phyloP scores from a whole-genome alignment of 257 asterid species.

The Orobanche coerulescens region DNA sequence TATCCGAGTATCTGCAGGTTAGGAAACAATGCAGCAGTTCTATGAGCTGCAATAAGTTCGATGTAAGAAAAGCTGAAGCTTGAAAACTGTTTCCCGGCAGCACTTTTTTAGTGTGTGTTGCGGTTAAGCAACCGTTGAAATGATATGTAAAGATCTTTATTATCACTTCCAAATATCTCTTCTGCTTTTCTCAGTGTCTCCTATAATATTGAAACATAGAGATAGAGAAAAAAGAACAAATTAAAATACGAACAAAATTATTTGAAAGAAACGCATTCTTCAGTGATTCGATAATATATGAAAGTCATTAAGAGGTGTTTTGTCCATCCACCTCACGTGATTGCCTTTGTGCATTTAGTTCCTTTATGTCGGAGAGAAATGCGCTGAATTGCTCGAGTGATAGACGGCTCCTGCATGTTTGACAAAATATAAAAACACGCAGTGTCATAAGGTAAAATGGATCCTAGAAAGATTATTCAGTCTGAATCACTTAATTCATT shows the following conservation, averaged over 20 bases:
- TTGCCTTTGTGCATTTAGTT: constrained; percentile 65
- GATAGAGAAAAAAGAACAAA: neutral
- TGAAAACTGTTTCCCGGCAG: neutral
- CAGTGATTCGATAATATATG: neutral
- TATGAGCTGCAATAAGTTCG: neutral
- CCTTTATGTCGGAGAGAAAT: constrained; percentile 66
- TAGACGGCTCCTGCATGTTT: constrained; percentile 55
- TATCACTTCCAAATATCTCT: constrained; percentile 58
- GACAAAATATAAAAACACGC: constrained; percentile 5
- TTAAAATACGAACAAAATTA: neutral
- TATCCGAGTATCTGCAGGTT: neutral
- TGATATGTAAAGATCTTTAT: constrained; percentile 57
- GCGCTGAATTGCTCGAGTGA: constrained; percentile 76
- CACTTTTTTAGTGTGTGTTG: constrained; percentile 27
- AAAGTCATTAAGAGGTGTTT: neutral
- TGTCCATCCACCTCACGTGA: constrained; percentile 59
- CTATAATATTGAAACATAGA: constrained; percentile 23
- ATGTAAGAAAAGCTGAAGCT: neutral
- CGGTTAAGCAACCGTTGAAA: constrained; percentile 72
- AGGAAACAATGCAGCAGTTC: neutral
- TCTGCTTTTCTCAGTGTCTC: constrained; percentile 69
- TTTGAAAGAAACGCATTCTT: neutral
- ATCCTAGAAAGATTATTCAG: neutral
- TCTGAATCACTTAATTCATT: neutral
- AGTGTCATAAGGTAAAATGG: constrained; percentile 15